Percentiles rank a stretch among this genome's conserved stretches.
These are phyloP conservation scores for Nicotiana noctiflora DNA, from an alignment of 257 asterid species.

Conservation along the genomic window DNA sequence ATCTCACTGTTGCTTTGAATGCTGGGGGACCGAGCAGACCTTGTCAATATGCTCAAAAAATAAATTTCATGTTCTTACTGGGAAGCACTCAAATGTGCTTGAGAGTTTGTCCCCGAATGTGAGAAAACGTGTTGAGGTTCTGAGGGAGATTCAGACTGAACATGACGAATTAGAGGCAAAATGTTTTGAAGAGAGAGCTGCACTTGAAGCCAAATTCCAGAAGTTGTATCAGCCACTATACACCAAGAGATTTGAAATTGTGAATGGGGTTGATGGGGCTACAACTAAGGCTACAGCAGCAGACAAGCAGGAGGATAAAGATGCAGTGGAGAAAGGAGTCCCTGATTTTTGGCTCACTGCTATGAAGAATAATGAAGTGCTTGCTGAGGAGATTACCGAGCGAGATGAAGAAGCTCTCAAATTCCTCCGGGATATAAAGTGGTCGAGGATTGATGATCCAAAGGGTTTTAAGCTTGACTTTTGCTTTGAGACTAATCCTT, in stretches of 20 bases:
- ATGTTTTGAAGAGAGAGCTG: conserved; percentile 52
- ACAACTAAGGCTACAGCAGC: conserved; percentile 14
- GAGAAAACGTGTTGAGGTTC: no score
- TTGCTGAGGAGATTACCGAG: conserved; percentile 69
- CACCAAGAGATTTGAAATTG: conserved; percentile 49
- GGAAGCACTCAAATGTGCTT: conserved; percentile 48
- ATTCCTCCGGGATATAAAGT: conserved; percentile 58
- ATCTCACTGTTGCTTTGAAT: conserved; percentile 40
- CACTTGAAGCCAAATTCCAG: conserved; percentile 62
- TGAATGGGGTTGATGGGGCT: conserved; percentile 36
- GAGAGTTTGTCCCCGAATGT: conserved; percentile 41
- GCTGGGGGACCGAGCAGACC: no score
- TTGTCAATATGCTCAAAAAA: conserved; percentile 63
- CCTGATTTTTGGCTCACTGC: conserved; percentile 83
- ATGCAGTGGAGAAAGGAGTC: conserved; percentile 48
- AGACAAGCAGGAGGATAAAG: conserved; percentile 4
- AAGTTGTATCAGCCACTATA: conserved; percentile 53
- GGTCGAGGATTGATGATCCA: no score
- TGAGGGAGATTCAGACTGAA: conserved; percentile 52
- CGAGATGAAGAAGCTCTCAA: conserved; percentile 73
- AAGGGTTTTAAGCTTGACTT: no score
- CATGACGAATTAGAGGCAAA: conserved; percentile 60
- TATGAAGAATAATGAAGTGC: conserved; percentile 63
- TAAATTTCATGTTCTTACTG: conserved; percentile 54
- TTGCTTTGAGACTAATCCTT: no score